Evolutionary conservation across 768 basidiomycete genomes (phyloP).

Genomic region (Psilocybe cubensis): DNA sequence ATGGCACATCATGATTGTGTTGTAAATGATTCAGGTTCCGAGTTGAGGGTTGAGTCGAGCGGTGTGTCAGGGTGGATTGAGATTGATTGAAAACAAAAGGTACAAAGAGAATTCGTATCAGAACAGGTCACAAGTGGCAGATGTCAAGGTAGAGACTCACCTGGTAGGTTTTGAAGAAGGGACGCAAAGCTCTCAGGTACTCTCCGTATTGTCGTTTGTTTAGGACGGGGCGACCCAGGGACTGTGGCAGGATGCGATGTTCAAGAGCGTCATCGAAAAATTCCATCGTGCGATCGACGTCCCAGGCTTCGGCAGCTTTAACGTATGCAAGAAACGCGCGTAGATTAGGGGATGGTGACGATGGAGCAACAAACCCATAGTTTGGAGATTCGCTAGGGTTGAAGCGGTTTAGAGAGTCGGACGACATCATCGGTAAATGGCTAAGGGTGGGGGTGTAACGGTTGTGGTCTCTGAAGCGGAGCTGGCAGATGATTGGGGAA

Average conservation of each 20-base stretch:
- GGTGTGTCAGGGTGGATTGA: too few relatives aligned
- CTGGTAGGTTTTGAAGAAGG: slow-evolving; percentile 29
- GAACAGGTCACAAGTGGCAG: background rate
- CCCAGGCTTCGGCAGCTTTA: slow-evolving; percentile 33
- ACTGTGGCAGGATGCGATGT: slow-evolving; percentile 38
- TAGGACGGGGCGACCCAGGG: slow-evolving; percentile 36
- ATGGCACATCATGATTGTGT: background rate
- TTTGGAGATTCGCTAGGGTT: slow-evolving; percentile 29
- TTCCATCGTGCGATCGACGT: slow-evolving; percentile 29
- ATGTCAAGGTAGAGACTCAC: slow-evolving; percentile 17
- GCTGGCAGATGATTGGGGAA: background rate
- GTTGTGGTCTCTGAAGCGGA: background rate
- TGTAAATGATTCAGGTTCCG: too few relatives aligned
- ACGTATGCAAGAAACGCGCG: slow-evolving; percentile 36
- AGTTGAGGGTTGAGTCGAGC: background rate
- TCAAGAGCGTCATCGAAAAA: slow-evolving; percentile 37
- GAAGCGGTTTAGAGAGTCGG: slow-evolving; percentile 12
- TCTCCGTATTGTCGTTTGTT: slow-evolving; percentile 36
- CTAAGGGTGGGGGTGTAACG: background rate
- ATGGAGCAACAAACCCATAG: slow-evolving; percentile 29
- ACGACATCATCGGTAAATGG: slow-evolving; percentile 8
- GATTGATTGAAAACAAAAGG: too few relatives aligned
- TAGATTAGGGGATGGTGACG: slow-evolving; percentile 34
- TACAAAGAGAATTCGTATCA: too few relatives aligned
- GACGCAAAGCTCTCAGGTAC: slow-evolving; percentile 30